Evolutionary conservation across 2,329 filamentous ascomycete genomes (phyloP).

Genomic region (Trichocomaceae sp.): DNA sequence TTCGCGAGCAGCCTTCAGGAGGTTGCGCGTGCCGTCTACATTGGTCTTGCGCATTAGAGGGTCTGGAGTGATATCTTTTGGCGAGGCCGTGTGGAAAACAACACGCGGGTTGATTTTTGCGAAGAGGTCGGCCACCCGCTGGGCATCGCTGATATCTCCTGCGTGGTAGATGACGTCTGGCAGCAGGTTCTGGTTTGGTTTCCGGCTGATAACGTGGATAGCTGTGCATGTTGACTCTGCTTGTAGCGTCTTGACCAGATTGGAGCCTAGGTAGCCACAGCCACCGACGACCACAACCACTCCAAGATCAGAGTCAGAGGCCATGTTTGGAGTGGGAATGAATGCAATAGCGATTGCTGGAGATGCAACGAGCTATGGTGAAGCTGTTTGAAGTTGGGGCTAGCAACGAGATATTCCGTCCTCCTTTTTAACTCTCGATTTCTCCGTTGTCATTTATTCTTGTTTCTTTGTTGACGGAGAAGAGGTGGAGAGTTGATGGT

Average conservation of each 20-base stretch:
- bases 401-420: too few species aligned
- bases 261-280: constrained; percentile 10
- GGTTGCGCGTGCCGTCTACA: constrained; percentile 4
- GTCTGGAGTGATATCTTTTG: not conserved
- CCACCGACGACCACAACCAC: constrained; percentile 8
- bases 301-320: not conserved
- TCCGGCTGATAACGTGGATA: constrained; percentile 6
- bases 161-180: constrained; percentile 6
- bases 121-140: constrained; percentile 2
- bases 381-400: too few species aligned
- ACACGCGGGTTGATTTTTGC: constrained; percentile 3
- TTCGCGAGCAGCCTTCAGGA: constrained; percentile 2
- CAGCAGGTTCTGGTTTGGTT: not conserved
- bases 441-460: too few species aligned
- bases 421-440: too few species aligned
- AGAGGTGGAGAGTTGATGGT: too few species aligned
- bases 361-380: too few species aligned
- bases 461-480: too few species aligned
- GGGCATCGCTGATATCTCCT: constrained; percentile 1
- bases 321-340: too few species aligned
- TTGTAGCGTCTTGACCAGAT: constrained; percentile 2
- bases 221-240: constrained; percentile 1
- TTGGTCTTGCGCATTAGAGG: constrained; percentile 2
- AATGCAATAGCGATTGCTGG: too few species aligned
- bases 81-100: constrained; percentile 6